A percentile compares a stretch with the other conserved stretches of the same genome.
Conservation (phyloP, 306 rosid species). For the Prinsepia uniflora region DNA sequence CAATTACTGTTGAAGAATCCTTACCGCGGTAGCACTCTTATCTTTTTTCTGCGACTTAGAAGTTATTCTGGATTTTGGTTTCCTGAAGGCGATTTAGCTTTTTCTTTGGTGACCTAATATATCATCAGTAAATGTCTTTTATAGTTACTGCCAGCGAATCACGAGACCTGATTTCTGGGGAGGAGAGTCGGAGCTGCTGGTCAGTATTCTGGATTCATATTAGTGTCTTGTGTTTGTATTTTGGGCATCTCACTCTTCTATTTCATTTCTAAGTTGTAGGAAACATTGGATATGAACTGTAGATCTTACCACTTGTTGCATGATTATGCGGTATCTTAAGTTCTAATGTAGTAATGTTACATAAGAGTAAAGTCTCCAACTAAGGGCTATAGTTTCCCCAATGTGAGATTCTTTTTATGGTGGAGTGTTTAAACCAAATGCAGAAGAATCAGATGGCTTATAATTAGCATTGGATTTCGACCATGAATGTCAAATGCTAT, state of each 20-base stretch:
- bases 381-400: background rate
- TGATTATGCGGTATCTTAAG: background rate
- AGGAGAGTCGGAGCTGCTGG: constrained; percentile 95
- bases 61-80: constrained; percentile 20
- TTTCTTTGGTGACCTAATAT: constrained; percentile 1
- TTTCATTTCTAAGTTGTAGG: no score
- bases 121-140: constrained; percentile 19
- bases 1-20: constrained; percentile 84
- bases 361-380: background rate
- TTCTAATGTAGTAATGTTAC: background rate
- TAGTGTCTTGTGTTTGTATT: constrained; percentile 4
- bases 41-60: background rate
- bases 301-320: background rate
- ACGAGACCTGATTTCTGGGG: constrained; percentile 88
- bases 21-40: constrained; percentile 51
- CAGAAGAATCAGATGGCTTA: background rate
- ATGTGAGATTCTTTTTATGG: background rate
- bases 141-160: constrained; percentile 86
- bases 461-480: background rate
- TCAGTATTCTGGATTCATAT: constrained; percentile 32
- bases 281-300: background rate
- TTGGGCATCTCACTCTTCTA: no score
- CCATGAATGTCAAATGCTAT: background rate
- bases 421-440: background rate
- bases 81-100: constrained; percentile 3